Evolutionary conservation across 306 rosid genomes (phyloP).

Genomic region (Pyrus pyrifolia): DNA sequence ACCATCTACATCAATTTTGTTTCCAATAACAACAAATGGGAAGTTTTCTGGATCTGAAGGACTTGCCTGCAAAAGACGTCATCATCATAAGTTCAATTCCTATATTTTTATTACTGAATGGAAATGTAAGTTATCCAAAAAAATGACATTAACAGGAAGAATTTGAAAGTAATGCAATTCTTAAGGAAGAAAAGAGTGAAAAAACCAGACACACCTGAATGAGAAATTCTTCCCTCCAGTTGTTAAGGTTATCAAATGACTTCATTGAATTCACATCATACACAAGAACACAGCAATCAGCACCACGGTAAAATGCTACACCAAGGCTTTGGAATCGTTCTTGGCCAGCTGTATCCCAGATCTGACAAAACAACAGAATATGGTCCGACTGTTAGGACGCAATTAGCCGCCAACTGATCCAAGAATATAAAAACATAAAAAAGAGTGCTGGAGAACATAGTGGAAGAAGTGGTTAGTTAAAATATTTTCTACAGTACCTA

Average conservation of each 20-base stretch:
- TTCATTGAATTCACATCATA: slow-evolving; percentile 96
- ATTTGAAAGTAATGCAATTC: background rate
- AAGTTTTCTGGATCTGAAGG: slow-evolving; percentile 99
- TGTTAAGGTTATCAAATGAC: slow-evolving; percentile 93
- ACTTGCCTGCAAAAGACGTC: slow-evolving; percentile 65
- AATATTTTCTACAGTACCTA: background rate
- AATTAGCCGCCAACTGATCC: background rate
- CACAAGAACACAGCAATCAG: slow-evolving; percentile 99
- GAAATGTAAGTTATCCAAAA: background rate
- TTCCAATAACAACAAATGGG: slow-evolving; percentile 95
- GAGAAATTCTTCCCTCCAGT: slow-evolving; percentile 98
- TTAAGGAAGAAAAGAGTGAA: background rate
- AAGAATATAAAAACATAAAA: background rate
- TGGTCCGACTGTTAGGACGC: background rate
- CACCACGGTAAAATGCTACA: slow-evolving; percentile 98
- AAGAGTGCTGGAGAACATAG: background rate
- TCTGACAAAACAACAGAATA: slow-evolving; percentile 35
- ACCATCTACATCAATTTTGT: slow-evolving; percentile 93
- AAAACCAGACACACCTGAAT: slow-evolving; percentile 51
- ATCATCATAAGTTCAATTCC: slow-evolving; percentile 3
- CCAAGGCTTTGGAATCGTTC: slow-evolving; percentile 99
- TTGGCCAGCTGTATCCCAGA: slow-evolving; percentile 99
- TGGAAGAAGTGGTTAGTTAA: background rate
- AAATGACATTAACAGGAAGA: background rate
- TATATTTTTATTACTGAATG: background rate